Base-by-base conservation (phyloP, 2,329 filamentous ascomycete genomes). In the Akanthomyces lecanii region DNA sequence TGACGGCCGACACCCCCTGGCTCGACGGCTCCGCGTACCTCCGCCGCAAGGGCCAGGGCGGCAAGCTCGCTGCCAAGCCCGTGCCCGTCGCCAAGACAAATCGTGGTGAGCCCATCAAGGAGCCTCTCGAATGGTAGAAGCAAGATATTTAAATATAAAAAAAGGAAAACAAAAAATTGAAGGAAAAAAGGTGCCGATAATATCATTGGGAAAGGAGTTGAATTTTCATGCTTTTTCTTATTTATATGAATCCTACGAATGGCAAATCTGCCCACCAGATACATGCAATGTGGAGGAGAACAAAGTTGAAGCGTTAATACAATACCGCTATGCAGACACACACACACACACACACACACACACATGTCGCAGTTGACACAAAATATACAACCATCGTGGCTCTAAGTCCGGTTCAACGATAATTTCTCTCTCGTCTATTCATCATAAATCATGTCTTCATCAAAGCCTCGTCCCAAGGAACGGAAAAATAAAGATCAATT, bases 1-100 rank as follows among this genome's bases (percentile, higher is more conserved):
- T 92, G 73, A 89, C 89, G 11, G 77, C 82, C 59, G 85, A 91
- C 65, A 96, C 91, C 25, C 94, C 95, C 3, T 98, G 94, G 94
- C 79, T 98, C 67, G 92, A 97, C 72, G 95, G 94, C 40, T 87
- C 83, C 48, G 91, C 87, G 0, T 98, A 96, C 74, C 82, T 98
- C 64, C 85, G 81, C 78, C 75, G 84, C 54, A 80, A 79, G 69
- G 82, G 81, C 50, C 77, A 80, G 72, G 80, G 79, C 23, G 84
- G 84, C 42, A 81, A 79, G 72, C 73, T 87, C 67, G 79, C 81
- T 11, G 83, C 78, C 40, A 86, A 87, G 78, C 79, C 85, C 23
- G 81, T 82, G 12, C 86, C 91, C 5, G 88, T 97, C 47, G 91
- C 93, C 45, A 94, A 88, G 80, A 97, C 93, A 66, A 97, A 97